Evolutionary conservation across 495 filamentous ascomycete genomes (phyloP).

Genomic region (Bathelium albidoporum): DNA sequence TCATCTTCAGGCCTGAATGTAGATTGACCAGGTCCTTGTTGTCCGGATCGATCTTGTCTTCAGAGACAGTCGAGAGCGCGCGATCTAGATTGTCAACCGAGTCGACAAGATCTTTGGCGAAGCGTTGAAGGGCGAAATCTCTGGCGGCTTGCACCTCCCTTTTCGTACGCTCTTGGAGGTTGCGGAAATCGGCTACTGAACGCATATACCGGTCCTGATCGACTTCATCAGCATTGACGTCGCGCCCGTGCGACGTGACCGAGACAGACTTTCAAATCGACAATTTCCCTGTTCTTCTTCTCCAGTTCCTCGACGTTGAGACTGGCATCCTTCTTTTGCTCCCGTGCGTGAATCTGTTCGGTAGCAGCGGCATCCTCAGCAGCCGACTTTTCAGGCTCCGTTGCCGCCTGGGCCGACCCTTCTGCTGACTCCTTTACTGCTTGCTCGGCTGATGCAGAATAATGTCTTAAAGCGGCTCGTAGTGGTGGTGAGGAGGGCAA

Average conservation of each 20-base stretch:
- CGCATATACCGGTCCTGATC: constrained; percentile 86
- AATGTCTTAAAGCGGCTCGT: constrained; percentile 12
- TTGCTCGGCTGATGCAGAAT: constrained; percentile 10
- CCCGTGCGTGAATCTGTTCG: constrained; percentile 4
- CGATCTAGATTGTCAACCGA: constrained; percentile 94
- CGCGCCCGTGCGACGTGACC: neutral
- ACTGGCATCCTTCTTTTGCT: constrained; percentile 28
- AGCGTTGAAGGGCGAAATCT: constrained; percentile 89
- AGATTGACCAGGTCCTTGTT: constrained; percentile 66
- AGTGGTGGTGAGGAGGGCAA: constrained; percentile 4
- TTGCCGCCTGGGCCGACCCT: neutral
- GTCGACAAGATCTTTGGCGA: constrained; percentile 89
- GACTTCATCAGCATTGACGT: neutral
- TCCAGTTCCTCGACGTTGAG: constrained; percentile 58
- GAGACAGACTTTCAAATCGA: constrained; percentile 70
- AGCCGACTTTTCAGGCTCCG: neutral
- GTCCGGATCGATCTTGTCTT: constrained; percentile 50
- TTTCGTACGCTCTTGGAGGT: constrained; percentile 88
- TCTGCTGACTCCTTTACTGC: constrained; percentile 11
- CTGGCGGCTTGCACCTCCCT: constrained; percentile 78
- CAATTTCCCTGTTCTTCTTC: constrained; percentile 68
- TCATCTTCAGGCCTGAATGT: constrained; percentile 88
- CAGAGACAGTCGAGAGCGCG: constrained; percentile 67
- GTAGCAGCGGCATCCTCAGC: constrained; percentile 10
- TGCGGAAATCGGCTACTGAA: constrained; percentile 89